Conservation (phyloP, 345 rosid genomes). For the Citropsis articulata region DNA sequence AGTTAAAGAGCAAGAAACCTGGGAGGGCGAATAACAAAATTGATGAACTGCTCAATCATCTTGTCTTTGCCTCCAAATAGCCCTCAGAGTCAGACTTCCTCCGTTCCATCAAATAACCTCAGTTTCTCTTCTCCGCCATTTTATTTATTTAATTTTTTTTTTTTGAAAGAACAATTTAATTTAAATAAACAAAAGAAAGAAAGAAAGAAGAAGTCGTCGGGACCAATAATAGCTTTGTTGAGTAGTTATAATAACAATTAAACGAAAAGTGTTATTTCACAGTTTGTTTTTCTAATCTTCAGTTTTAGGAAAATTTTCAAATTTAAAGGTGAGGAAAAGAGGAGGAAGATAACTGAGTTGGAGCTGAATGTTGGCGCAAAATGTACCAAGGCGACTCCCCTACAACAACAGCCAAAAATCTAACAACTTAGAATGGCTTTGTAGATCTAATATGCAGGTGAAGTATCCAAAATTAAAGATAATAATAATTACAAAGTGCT, state of each 20-base stretch:
- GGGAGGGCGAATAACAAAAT: conserved; percentile 97
- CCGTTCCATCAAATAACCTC: conserved; percentile 9
- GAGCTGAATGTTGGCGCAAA: conserved; percentile 4
- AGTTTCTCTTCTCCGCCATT: conserved; percentile 18
- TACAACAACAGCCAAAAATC: background rate
- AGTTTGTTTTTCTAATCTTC: background rate
- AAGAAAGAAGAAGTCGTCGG: background rate
- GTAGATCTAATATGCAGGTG: background rate
- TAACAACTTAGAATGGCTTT: background rate
- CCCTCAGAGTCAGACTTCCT: conserved; percentile 15
- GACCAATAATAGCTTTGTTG: background rate
- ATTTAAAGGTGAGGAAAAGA: background rate
- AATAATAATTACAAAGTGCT: background rate
- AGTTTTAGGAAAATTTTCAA: background rate
- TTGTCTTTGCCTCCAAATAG: conserved; percentile 14
- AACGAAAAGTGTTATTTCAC: background rate
- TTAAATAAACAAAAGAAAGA: too few species aligned
- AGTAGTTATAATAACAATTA: background rate
- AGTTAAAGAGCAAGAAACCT: conserved; percentile 43
- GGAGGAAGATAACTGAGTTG: background rate
- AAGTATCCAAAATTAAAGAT: background rate
- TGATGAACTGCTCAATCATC: conserved; percentile 97
- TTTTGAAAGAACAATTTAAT: too few species aligned
- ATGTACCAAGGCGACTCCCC: conserved; percentile 4
- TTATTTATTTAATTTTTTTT: background rate